These are phyloP conservation scores for Schizophyllum commune DNA, from an alignment of 1,284 basidiomycete species.

Conservation along the genomic window DNA sequence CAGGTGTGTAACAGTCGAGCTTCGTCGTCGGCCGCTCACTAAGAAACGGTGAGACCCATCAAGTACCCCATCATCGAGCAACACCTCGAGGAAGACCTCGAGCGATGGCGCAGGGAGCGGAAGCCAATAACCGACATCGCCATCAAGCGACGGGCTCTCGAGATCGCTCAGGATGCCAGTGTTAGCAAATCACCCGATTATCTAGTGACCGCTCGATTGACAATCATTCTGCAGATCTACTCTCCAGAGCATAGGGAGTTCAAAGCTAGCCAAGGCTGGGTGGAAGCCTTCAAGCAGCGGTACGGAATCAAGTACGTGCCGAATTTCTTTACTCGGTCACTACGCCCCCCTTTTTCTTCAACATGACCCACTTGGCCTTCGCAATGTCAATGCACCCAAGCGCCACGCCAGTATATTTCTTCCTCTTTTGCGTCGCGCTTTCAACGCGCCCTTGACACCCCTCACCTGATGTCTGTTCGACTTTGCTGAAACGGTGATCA, in stretches of 20 bases:
- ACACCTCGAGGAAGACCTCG: constrained; percentile 60
- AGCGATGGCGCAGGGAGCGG: constrained; percentile 52
- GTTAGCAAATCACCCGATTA: not conserved
- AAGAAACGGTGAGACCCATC: constrained; percentile 2
- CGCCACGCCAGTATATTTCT: too few species aligned
- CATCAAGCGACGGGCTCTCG: constrained; percentile 65
- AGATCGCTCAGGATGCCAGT: constrained; percentile 57
- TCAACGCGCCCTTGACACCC: too few species aligned
- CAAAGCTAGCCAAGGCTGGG: constrained; percentile 87
- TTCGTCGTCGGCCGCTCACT: constrained; percentile 9
- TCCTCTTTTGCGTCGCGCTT: too few species aligned
- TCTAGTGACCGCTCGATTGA: not conserved
- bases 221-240: constrained; percentile 40
- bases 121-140: constrained; percentile 43
- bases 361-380: too few species aligned
- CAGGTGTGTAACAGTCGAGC: constrained; percentile 27
- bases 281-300: constrained; percentile 86
- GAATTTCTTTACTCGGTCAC: not conserved
- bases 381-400: too few species aligned
- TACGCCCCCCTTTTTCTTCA: not conserved
- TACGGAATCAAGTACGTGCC: constrained; percentile 40
- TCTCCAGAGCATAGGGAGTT: constrained; percentile 61
- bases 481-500: too few species aligned
- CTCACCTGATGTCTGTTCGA: too few species aligned
- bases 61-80: not conserved